Percentiles rank a stretch among this genome's conserved stretches.
Conservation (phyloP, 768 basidiomycete species). For the Hemileccinum impolitum region DNA sequence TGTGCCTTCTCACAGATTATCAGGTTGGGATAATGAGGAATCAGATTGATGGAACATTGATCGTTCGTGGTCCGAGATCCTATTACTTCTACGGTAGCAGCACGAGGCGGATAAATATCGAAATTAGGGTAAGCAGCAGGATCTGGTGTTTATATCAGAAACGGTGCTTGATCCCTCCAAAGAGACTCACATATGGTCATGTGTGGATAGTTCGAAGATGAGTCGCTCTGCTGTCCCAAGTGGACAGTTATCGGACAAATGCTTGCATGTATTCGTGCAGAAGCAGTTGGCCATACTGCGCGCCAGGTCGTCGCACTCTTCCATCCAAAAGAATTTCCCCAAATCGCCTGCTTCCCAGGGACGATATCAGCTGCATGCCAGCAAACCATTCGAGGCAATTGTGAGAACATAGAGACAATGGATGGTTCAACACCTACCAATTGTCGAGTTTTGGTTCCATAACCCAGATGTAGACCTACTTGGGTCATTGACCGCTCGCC, state of each 20-base stretch:
- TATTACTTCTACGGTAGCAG: background rate
- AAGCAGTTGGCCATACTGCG: constrained; percentile 16
- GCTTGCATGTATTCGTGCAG: background rate
- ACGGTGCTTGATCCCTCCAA: background rate
- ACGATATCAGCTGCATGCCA: constrained; percentile 41
- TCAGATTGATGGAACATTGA: constrained; percentile 1
- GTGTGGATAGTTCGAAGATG: constrained; percentile 21
- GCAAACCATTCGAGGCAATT: constrained; percentile 50
- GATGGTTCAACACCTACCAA: constrained; percentile 1
- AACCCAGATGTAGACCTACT: background rate
- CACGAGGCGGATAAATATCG: constrained; percentile 35
- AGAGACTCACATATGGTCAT: constrained; percentile 27
- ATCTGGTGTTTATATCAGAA: constrained; percentile 33
- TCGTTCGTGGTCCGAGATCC: background rate
- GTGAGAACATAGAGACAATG: background rate
- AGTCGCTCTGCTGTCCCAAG: constrained; percentile 3
- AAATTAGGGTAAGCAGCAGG: constrained; percentile 40
- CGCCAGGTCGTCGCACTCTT: constrained; percentile 14
- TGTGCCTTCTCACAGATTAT: constrained; percentile 31
- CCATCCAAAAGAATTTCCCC: constrained; percentile 25
- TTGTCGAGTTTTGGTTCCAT: background rate
- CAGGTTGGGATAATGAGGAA: constrained; percentile 34
- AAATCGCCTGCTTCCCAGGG: constrained; percentile 46
- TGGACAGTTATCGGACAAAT: background rate
- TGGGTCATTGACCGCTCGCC: background rate